A percentile compares a stretch with the other conserved stretches of the same genome.
These are phyloP conservation scores for Heracleum sosnowskyi DNA, from an alignment of 129 eudicot species.

Conservation along the genomic window DNA sequence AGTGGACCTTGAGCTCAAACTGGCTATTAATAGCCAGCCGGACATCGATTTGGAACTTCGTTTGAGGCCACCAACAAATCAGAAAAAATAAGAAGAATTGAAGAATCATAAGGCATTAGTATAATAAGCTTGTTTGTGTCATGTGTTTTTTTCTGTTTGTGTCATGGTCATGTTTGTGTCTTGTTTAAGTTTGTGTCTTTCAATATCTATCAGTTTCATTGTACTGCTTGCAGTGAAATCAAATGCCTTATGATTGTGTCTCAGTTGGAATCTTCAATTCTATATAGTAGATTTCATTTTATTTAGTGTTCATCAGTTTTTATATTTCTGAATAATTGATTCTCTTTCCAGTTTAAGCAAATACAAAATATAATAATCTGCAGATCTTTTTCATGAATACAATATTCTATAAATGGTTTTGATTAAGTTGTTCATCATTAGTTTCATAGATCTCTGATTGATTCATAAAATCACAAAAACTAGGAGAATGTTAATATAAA, in stretches of 20 bases:
- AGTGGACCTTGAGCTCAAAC: background rate
- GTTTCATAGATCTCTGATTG: too few relatives aligned
- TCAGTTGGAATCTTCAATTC: too few relatives aligned
- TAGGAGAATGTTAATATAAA: too few relatives aligned
- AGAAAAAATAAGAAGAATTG: too few relatives aligned
- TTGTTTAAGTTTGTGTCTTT: background rate
- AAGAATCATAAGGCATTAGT: background rate
- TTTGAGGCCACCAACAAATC: too few relatives aligned
- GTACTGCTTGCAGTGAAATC: background rate
- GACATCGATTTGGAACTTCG: background rate
- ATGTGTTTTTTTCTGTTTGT: too few relatives aligned
- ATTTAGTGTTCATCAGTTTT: background rate
- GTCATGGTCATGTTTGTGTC: background rate
- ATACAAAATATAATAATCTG: too few relatives aligned
- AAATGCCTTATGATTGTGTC: background rate
- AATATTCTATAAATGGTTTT: too few relatives aligned
- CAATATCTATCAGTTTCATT: background rate
- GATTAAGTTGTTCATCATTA: too few relatives aligned
- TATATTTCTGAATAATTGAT: too few relatives aligned
- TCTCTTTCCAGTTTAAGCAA: background rate
- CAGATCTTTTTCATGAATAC: too few relatives aligned
- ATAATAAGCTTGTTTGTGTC: background rate
- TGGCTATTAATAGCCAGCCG: background rate
- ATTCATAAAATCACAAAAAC: too few relatives aligned
- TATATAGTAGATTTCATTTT: background rate